Base-by-base conservation (phyloP, 495 filamentous ascomycete species). In the Mytilinidion resinicola region DNA sequence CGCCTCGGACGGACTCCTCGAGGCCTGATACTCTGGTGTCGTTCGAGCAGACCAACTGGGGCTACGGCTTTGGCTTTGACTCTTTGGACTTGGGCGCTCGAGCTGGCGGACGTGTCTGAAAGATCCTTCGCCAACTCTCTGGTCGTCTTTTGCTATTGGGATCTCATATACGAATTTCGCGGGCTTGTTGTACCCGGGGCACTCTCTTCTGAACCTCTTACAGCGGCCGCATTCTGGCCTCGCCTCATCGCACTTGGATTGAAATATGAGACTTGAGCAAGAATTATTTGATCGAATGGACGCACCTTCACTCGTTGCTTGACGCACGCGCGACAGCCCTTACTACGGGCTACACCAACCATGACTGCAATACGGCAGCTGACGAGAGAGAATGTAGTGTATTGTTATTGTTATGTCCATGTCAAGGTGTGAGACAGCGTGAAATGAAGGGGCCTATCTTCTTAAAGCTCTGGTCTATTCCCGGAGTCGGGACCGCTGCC, bases 271-370 rank as follows among this genome's bases (percentile, higher is more conserved):
- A 11, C 15, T 11, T 21, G 25, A 12, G 33, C 46, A 11, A 8
- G 9, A 49, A 25, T 9, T 2, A 12, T 1, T 21, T 7, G 20
- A 49, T 1, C 5, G 0, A 30, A 49, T 49, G 21, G 25, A 49
- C 46, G 7, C 33, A 25, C 46, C 46, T 49, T 49, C 9, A 49
- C 46, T 12, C 46, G 46, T 49, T 49, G 46, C 19, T 49, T 49
- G 21, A 49, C 21, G 21, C 46, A 49, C 9, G 46, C 9, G 8
- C 14, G 33, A 49, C 46, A 49, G 15, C 46, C 46, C 33, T 30
- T 49, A 12, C 46, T 49, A 6, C 46, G 15, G 21, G 46, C 19
- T 21, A 49, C 46, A 10, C 46, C 46, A 30, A 49, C 46, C 46
- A 49, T 49, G 25, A 3, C 25, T 3, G 25, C 25, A 30, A 30